Evolutionary conservation across 2,329 filamentous ascomycete genomes (phyloP).

Genomic region (Diaporthe sp.): DNA sequence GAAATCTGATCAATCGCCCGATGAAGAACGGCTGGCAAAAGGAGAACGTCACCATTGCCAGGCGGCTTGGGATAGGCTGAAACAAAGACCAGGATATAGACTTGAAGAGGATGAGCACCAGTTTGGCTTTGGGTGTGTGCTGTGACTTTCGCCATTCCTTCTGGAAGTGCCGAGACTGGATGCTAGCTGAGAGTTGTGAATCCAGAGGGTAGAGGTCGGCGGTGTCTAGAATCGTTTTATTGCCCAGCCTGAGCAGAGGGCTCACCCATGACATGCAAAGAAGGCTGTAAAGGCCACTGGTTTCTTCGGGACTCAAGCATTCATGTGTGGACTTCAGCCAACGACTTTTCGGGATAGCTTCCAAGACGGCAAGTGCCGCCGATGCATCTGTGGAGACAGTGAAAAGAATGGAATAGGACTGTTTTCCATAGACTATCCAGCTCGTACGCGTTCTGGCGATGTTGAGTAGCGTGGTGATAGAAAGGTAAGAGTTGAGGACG

Average conservation of each 20-base stretch:
- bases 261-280: too few species aligned
- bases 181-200: conserved; percentile 36
- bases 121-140: too few species aligned
- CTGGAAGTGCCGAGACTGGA: conserved; percentile 23
- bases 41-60: too few species aligned
- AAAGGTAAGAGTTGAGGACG: conserved; percentile 52
- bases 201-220: conserved; percentile 36
- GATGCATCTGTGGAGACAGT: conserved; percentile 40
- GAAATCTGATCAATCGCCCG: too few species aligned
- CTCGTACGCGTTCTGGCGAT: conserved; percentile 53
- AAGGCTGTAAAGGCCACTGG: too few species aligned
- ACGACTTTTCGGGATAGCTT: conserved; percentile 1
- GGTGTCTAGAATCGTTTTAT: too few species aligned
- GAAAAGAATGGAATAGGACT: conserved; percentile 32
- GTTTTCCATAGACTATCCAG: conserved; percentile 44
- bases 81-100: too few species aligned
- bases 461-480: conserved; percentile 55
- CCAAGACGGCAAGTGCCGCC: conserved; percentile 45
- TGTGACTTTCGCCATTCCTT: neutral
- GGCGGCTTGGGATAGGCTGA: too few species aligned
- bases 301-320: too few species aligned
- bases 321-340: neutral
- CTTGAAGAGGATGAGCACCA: too few species aligned
- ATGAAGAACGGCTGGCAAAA: too few species aligned
- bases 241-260: too few species aligned